Evolutionary conservation across 495 filamentous ascomycete genomes (phyloP), one percentile per base, ranked within the genome.

Genomic region (Lophium mytilinum): DNA sequence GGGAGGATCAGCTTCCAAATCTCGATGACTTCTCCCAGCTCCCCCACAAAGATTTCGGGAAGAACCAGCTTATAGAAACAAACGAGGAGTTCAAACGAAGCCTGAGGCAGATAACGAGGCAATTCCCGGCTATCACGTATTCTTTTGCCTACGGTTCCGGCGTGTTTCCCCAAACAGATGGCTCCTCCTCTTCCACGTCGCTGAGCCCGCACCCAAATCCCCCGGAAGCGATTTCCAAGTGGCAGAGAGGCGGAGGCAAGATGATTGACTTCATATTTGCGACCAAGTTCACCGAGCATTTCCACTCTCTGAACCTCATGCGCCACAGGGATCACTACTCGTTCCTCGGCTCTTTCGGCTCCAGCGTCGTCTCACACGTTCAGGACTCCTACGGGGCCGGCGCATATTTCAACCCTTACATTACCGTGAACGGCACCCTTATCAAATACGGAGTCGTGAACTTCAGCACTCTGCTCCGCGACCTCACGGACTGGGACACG

Each of bases 201-300:
- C 74, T 75, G 36, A 75, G 75, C 17, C 76, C 86, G 24, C 90
- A 96, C 63, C 83, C 89, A 3, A 83, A 89, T 51, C 81, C 89
- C 1, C 88, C 87, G 17, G 70, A 79, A 21, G 89, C 88, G 10
- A 85, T 95, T 36, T 73, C 83, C 50, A 85, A 86, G 37, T 86
- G 88, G 60, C 91, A 96, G 67, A 83, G 87, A 64, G 88, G 88
- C 39, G 84, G 82, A 1, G 88, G 86, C 9, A 96, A 96, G 71
- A 94, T 97, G 87, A 95, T 98, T 62, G 93, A 98, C 70, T 93
- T 97, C 65, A 94, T 98, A 54, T 95, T 97, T 62, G 94, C 93
- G 35, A 92, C 97, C 11, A 88, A 86, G 5, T 88, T 95, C 70
- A 90, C 88, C 3, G 88, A 98, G 67, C 93, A 98, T 72, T 98